phyloP scores from a whole-genome alignment of 441 rosid species.

The Theobroma grandiflorum region DNA sequence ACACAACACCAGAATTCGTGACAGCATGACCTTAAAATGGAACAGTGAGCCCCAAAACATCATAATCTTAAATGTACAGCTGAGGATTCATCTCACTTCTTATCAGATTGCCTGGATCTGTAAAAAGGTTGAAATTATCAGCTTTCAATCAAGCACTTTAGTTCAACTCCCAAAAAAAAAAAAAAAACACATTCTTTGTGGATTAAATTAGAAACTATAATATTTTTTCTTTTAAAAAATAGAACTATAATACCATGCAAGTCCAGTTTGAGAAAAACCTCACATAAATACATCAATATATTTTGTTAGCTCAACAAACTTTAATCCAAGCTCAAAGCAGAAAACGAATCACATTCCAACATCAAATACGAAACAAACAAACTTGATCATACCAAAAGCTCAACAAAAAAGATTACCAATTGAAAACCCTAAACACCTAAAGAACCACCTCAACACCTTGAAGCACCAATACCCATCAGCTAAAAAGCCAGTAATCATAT shows the following conservation, averaged over 20 bases:
- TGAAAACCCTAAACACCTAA: slow-evolving; percentile 16
- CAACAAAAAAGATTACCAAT: background rate
- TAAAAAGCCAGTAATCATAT: background rate
- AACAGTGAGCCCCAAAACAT: slow-evolving; percentile 1
- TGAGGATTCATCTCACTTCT: slow-evolving; percentile 21
- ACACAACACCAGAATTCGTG: slow-evolving; percentile 8
- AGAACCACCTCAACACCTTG: background rate
- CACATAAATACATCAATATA: background rate
- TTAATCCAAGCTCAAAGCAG: slow-evolving; percentile 18
- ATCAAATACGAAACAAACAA: background rate
- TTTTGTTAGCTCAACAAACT: slow-evolving; percentile 15
- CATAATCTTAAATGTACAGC: slow-evolving; percentile 18
- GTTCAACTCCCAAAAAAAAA: background rate
- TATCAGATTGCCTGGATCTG: slow-evolving; percentile 49
- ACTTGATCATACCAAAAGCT: background rate
- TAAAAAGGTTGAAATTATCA: slow-evolving; percentile 18
- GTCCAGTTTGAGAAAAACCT: slow-evolving; percentile 10
- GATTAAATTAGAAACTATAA: background rate
- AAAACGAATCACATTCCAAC: background rate
- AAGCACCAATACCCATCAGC: slow-evolving; percentile 11
- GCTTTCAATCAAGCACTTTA: slow-evolving; percentile 9
- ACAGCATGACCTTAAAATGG: slow-evolving; percentile 1
- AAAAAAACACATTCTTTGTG: background rate
- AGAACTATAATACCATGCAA: background rate
- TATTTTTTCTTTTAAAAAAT: too few species aligned